Base-by-base conservation (phyloP, 2,329 filamentous ascomycete genomes). In the Coniochaeta sp. region DNA sequence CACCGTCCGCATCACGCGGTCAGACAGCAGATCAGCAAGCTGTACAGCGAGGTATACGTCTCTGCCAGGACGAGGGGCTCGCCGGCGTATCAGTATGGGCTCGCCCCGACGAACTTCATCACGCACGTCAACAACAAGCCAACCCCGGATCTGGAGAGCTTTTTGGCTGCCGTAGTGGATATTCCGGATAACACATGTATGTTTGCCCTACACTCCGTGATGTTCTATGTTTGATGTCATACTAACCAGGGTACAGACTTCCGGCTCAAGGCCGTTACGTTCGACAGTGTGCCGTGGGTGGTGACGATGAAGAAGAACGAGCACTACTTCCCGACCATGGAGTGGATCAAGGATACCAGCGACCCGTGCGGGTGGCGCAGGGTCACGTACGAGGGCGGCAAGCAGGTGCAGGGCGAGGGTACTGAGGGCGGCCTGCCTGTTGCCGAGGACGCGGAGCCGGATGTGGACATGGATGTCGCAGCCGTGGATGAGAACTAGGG, bases 261-360 rank as follows among this genome's bases (percentile, higher is more conserved):
- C 86, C 88, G 95, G 19, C 81, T 99, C 59, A 93, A 93, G 73
- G 91, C 95, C n/a, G 91, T 98, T 73, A 98, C 95, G 0, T 99
- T 99, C 70, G 95, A 99, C 73, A 96, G 96, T 69, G 92, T 99
- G 11, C 93, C 93, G 3, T 99, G 95, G 92, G 92, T 99, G n/a
- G 91, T 96, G 43, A 99, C 95, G 9, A 96, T 99, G 90, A 99
- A 99, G 86, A 98, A 98, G 84, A 97, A 97, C 68, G 93, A 99
- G 72, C 95, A 99, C 75, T 99, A 99, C 73, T 89, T 89, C 74
- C 86, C 87, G 0, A 89, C 85, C 0, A 83, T 85, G 73, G 87
- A 89, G 68, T 88, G 85, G 81, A 82, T 86, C 73, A 88, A 88
- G 72, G 86, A 89, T 64, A 70, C 75, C 16, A 74, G 74, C 7